Evolutionary conservation across 495 filamentous ascomycete genomes (phyloP).

Genomic region (Lentithecium fluviatile): DNA sequence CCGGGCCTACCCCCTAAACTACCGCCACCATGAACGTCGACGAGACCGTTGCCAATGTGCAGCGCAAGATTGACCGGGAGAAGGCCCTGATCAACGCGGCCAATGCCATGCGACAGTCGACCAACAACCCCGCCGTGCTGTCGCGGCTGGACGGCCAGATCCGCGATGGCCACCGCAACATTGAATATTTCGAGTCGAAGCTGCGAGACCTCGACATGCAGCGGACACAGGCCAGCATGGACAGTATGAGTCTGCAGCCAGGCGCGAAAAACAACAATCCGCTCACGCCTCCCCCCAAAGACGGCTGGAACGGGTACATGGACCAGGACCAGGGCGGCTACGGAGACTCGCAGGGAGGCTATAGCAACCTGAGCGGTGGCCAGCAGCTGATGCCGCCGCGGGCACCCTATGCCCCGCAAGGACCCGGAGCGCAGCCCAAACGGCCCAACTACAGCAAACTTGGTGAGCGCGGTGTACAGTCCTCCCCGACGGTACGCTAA

Average conservation of each 20-base stretch:
- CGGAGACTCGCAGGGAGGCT: conserved; percentile 54
- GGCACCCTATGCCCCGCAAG: conserved; percentile 74
- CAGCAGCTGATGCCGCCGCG: conserved; percentile 76
- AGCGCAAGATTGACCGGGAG: conserved; percentile 97
- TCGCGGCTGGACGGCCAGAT: conserved; percentile 88
- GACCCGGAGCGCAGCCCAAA: conserved; percentile 62
- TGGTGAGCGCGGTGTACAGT: conserved; percentile 56
- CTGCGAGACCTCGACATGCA: conserved; percentile 86
- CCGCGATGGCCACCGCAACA: conserved; percentile 86
- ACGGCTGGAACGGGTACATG: conserved; percentile 49
- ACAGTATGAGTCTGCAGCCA: conserved; percentile 57
- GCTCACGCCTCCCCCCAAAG: conserved; percentile 48
- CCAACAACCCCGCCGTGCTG: conserved; percentile 84
- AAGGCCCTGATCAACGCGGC: conserved; percentile 93
- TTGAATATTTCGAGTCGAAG: conserved; percentile 88
- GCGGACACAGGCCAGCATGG: conserved; percentile 62
- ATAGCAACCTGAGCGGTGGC: conserved; percentile 55
- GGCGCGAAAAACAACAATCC: conserved; percentile 34
- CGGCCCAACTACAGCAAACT: conserved; percentile 95
- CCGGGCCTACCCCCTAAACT: conserved; percentile 1
- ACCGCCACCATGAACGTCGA: conserved; percentile 58
- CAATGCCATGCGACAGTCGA: conserved; percentile 90
- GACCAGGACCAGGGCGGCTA: conserved; percentile 51
- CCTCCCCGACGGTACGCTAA: neutral
- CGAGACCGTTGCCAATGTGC: conserved; percentile 80